These are phyloP conservation scores for Leptomonas pyrrhocoris DNA, from an alignment of 208 protist species.

Conservation along the genomic window DNA sequence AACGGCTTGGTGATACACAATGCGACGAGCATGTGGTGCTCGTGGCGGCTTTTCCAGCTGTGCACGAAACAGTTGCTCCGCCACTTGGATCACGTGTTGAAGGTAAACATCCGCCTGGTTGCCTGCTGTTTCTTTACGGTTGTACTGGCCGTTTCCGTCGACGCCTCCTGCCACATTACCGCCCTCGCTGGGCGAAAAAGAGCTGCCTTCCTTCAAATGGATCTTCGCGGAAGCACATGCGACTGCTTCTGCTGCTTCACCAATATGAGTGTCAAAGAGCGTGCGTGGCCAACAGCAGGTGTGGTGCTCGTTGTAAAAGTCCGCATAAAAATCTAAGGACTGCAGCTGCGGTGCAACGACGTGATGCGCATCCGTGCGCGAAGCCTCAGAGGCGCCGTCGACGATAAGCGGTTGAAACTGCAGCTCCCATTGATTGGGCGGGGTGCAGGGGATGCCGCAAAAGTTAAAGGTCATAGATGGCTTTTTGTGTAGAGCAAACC, in stretches of 20 bases:
- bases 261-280: constrained; percentile 44
- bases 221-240: background rate
- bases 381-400: background rate
- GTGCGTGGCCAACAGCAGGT: constrained; percentile 67
- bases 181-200: no score
- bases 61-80: constrained; percentile 17
- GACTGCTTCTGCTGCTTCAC: constrained; percentile 9
- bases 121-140: no score
- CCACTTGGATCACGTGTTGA: constrained; percentile 7
- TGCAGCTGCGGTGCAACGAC: constrained; percentile 12
- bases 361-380: background rate
- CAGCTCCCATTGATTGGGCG: constrained; percentile 25
- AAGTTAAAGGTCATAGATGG: constrained; percentile 9
- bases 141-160: no score
- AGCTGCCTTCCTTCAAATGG: background rate
- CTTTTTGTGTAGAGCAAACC: background rate
- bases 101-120: background rate
- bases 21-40: constrained; percentile 24
- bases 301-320: constrained; percentile 42
- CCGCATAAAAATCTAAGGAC: constrained; percentile 24
- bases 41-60: constrained; percentile 36
- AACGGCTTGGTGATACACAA: constrained; percentile 38
- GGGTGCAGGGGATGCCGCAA: constrained; percentile 28
- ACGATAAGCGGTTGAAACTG: background rate
- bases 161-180: no score